phyloP scores from a whole-genome alignment of 345 rosid species.

The Salix brachista region DNA sequence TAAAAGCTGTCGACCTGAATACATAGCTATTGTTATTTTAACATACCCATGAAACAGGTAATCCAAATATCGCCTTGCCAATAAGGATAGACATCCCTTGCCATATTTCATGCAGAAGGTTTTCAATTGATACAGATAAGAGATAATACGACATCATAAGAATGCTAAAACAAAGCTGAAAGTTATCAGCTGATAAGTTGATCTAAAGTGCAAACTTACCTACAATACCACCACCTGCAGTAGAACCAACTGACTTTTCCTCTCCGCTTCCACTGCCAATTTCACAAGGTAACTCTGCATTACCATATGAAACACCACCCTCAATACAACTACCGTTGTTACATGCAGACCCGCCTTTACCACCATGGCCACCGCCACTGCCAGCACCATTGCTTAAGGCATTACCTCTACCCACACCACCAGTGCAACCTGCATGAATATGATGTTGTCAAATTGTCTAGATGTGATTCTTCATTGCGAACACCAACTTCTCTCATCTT shows the following conservation, averaged over 20 bases:
- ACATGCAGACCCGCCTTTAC: conserved; percentile 83
- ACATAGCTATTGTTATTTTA: not conserved
- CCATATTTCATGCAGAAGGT: not conserved
- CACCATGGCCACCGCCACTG: conserved; percentile 99
- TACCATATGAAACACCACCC: conserved; percentile 89
- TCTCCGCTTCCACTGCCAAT: conserved; percentile 99
- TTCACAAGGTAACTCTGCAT: conserved; percentile 84
- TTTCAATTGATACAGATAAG: not conserved
- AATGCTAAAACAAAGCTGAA: not conserved
- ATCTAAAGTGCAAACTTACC: conserved; percentile 40
- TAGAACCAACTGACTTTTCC: conserved; percentile 48
- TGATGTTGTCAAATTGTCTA: conserved; percentile 4
- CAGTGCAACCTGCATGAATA: conserved; percentile 71
- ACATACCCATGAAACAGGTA: not conserved
- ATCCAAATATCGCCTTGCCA: not conserved
- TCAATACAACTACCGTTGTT: conserved; percentile 50
- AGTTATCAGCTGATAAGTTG: not conserved
- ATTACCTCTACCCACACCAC: conserved; percentile 85
- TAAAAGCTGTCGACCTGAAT: not conserved
- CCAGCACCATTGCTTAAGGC: conserved; percentile 65
- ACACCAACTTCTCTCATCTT: conserved; percentile 2
- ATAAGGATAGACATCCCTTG: not conserved
- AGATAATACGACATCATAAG: not conserved
- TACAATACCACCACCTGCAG: conserved; percentile 93
- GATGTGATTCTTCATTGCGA: conserved; percentile 13